Base-by-base conservation (phyloP, 2,329 filamentous ascomycete species). In the Paraconiothyrium brasiliense region DNA sequence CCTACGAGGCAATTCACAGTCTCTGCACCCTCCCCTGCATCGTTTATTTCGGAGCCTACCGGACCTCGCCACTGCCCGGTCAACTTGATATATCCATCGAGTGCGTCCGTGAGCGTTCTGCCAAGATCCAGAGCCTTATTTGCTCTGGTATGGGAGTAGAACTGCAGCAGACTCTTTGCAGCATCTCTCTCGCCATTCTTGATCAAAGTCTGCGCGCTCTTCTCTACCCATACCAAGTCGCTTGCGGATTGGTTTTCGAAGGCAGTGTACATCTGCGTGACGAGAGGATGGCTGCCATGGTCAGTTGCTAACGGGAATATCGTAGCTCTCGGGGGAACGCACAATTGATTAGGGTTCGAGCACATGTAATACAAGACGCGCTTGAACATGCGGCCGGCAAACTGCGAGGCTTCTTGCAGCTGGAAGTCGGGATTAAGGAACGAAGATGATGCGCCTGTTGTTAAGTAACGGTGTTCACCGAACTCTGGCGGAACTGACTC, bases 341-440 rank as follows among this genome's bases (percentile, higher is more conserved):
- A 30, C 27, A 30, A 30, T 30, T 30, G 27, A 30, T 70, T 61
- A 0, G 72, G 72, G 22, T 72, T 60, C 6, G 71, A 73, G 58
- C 72, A 75, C n/a, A 71, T 72, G 57, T 72, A 75, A 59, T 74
- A 75, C 48, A 75, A 49, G 0, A 71, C 66, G 22, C 71, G 69
- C 48, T 75, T 74, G 65, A 71, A 75, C 6, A 70, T 60, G 11
- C 69, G 66, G 7, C 72, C 71, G 1, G 72, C 70, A 39, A 75
- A 73, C 11, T 69, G 46, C 6, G 71, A 66, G 4, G 72, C 72
- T 61, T 75, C 72, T 41, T 75, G 72, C 34, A 62, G 67, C 59
- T 77, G 73, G 54, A 70, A 78, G 59, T 78, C 75, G 0, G 72
- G 65, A 34, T 77, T 72, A 16, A 78, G 62, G 47, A 77, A 78